phyloP scores from a whole-genome alignment of 78 protist species.

The Isochrysis galbana region DNA sequence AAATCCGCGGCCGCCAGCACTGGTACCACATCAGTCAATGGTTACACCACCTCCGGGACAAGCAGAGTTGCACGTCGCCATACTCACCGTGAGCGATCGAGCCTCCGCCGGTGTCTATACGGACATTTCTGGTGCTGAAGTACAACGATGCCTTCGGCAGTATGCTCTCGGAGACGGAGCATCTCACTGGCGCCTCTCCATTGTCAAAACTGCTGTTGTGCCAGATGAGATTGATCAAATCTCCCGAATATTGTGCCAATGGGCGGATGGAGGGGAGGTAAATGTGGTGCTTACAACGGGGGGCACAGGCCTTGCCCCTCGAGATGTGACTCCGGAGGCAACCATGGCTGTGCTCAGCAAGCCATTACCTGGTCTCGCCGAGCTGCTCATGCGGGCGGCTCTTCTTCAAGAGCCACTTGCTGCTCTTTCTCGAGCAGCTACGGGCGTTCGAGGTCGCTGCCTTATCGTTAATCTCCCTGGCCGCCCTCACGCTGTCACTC shows the following conservation, averaged over 20 bases:
- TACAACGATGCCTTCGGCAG: not conserved
- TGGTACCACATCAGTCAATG: not conserved
- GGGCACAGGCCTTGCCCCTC: constrained; percentile 25
- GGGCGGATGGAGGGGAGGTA: not conserved
- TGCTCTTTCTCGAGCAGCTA: not conserved
- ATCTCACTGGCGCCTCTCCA: not conserved
- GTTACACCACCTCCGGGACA: not conserved
- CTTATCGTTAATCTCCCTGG: constrained; percentile 35
- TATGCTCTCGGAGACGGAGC: not conserved
- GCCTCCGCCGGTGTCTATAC: not conserved
- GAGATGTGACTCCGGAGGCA: constrained; percentile 44
- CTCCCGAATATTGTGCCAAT: not conserved
- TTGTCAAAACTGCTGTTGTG: not conserved
- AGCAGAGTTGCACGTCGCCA: not conserved
- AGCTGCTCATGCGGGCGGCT: not conserved
- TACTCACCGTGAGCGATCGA: constrained; percentile 41
- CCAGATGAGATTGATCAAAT: not conserved
- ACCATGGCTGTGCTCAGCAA: not conserved
- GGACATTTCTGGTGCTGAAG: constrained; percentile 24
- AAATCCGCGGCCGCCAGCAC: not conserved
- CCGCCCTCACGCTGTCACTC: not conserved
- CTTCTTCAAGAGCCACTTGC: not conserved
- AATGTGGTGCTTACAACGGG: constrained; percentile 30
- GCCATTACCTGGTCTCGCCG: not conserved
- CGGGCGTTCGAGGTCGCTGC: not conserved